These are phyloP conservation scores for Mycena haematopus DNA, from an alignment of 768 basidiomycete genomes.

Conservation along the genomic window DNA sequence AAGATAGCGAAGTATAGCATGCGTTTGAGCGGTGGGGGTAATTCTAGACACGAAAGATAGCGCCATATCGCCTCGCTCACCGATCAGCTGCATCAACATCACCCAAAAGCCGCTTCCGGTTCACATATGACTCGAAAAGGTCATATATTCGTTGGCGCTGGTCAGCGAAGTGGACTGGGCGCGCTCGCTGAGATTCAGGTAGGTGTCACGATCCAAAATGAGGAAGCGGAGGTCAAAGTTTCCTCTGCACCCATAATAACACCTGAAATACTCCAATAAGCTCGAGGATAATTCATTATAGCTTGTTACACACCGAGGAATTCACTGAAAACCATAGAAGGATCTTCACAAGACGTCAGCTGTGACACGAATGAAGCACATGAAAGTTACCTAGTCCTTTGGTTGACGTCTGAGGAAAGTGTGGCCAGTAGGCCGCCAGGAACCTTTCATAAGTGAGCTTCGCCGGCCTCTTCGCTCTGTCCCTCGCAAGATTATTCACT, in stretches of 20 bases:
- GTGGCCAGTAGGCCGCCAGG: conserved; percentile 26
- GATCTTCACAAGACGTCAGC: conserved; percentile 47
- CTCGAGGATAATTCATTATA: no score
- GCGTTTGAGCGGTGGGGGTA: conserved; percentile 44
- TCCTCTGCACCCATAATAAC: conserved; percentile 75
- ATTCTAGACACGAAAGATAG: not conserved
- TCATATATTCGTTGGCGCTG: conserved; percentile 56
- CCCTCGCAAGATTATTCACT: not conserved
- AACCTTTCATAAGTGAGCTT: conserved; percentile 28
- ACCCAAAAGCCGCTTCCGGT: conserved; percentile 46
- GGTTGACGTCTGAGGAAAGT: conserved; percentile 53
- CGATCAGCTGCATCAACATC: conserved; percentile 69
- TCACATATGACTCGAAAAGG: conserved; percentile 60
- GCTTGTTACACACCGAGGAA: conserved; percentile 68
- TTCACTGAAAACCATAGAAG: conserved; percentile 68
- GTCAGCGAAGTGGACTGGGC: conserved; percentile 57
- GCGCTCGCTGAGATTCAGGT: conserved; percentile 56
- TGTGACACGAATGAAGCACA: not conserved
- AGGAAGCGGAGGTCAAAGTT: conserved; percentile 41
- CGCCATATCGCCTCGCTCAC: conserved; percentile 35
- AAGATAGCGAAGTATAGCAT: conserved; percentile 50
- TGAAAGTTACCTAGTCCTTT: conserved; percentile 55
- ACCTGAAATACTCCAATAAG: conserved; percentile 44
- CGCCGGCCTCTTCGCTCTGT: not conserved
- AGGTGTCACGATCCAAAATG: conserved; percentile 52